Percentiles rank a stretch among this genome's conserved stretches.
phyloP scores from a whole-genome alignment of 768 basidiomycete genomes.

The Chalciporus sphaerocephalus region DNA sequence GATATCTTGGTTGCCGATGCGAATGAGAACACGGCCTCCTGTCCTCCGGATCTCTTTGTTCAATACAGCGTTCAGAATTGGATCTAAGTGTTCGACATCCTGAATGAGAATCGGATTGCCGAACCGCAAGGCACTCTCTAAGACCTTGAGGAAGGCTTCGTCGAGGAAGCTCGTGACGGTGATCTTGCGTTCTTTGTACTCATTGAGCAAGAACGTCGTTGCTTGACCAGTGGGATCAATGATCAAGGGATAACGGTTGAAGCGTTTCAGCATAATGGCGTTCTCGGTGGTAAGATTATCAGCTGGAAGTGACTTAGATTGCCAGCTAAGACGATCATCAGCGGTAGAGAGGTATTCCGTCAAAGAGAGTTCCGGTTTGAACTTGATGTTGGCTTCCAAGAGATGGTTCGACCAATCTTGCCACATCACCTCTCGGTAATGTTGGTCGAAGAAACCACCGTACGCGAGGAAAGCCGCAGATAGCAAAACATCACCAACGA shows the following conservation, averaged over 20 bases:
- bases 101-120: conserved; percentile 97
- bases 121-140: conserved; percentile 98
- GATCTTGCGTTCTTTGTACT: conserved; percentile 95
- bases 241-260: conserved; percentile 95
- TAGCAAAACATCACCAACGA: conserved; percentile 92
- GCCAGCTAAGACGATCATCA: conserved; percentile 93
- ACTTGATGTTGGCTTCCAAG: conserved; percentile 83
- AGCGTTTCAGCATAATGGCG: conserved; percentile 98
- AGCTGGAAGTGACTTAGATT: conserved; percentile 90
- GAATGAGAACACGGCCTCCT: conserved; percentile 94
- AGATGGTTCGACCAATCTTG: conserved; percentile 91
- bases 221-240: conserved; percentile 99
- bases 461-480: conserved; percentile 97
- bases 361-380: conserved; percentile 87
- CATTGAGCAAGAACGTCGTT: conserved; percentile 87
- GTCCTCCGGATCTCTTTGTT: conserved; percentile 96
- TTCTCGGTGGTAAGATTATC: conserved; percentile 97
- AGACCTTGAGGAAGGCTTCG: conserved; percentile 95
- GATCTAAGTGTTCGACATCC: conserved; percentile 96
- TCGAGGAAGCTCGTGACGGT: conserved; percentile 98
- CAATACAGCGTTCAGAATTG: conserved; percentile 93
- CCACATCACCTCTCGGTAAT: conserved; percentile 97
- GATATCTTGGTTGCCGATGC: conserved; percentile 95
- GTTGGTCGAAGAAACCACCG: conserved; percentile 97
- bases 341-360: conserved; percentile 96